Conservation (phyloP, 2,329 filamentous ascomycete genomes). For the Ilyonectria destructans region DNA sequence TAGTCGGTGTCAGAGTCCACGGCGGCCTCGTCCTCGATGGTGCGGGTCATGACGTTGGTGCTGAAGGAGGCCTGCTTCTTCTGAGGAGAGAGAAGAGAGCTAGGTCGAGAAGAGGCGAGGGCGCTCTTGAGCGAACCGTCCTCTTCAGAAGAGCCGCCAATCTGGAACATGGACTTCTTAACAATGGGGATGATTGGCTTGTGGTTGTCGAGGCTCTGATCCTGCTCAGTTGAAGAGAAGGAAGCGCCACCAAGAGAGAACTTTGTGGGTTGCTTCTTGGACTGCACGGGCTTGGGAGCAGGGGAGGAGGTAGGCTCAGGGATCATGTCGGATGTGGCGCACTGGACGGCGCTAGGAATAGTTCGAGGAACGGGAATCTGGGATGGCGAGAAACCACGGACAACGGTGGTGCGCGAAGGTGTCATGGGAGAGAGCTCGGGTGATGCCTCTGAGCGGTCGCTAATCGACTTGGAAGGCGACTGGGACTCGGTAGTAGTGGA, state of each 20-base stretch:
- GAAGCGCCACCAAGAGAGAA: conserved; percentile 82
- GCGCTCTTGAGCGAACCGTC: conserved; percentile 80
- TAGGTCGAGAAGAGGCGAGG: conserved; percentile 62
- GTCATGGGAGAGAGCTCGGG: conserved; percentile 49
- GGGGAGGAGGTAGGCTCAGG: conserved; percentile 73
- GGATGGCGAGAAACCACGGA: conserved; percentile 89
- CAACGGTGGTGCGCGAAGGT: conserved; percentile 65
- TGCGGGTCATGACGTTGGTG: conserved; percentile 80
- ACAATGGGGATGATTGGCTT: conserved; percentile 50
- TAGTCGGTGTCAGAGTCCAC: conserved; percentile 77
- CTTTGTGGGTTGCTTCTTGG: conserved; percentile 73
- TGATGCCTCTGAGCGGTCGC: conserved; percentile 55
- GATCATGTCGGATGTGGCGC: conserved; percentile 70
- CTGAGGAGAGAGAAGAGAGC: conserved; percentile 59
- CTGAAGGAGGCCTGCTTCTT: conserved; percentile 90
- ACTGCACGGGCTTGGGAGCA: conserved; percentile 77
- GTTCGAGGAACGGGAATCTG: conserved; percentile 69
- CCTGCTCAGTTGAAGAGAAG: conserved; percentile 79
- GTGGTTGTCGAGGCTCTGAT: conserved; percentile 65
- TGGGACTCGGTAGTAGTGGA: conserved; percentile 63
- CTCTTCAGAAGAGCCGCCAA: conserved; percentile 79
- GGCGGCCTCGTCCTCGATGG: conserved; percentile 71
- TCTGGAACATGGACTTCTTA: conserved; percentile 65
- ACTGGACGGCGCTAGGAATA: conserved; percentile 65
- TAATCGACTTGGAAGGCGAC: conserved; percentile 73